phyloP scores from a whole-genome alignment of 805 yeast genomes.

The Metschnikowia amazonensis region DNA sequence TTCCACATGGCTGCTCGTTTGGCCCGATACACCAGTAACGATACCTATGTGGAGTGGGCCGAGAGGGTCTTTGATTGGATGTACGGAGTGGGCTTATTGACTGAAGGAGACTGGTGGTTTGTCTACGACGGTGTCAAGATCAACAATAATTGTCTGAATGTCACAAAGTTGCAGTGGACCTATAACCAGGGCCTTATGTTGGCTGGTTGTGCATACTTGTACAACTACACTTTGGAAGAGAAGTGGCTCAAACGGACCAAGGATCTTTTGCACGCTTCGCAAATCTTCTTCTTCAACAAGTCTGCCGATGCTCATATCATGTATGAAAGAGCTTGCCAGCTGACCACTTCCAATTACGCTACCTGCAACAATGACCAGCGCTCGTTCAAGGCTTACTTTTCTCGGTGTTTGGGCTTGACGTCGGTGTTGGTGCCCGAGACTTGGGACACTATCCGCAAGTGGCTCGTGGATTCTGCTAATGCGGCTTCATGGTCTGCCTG shows the following conservation, averaged over 20 bases:
- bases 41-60: slow-evolving; percentile 69
- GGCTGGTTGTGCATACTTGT: slow-evolving; percentile 77
- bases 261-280: slow-evolving; percentile 51
- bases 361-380: slow-evolving; percentile 85
- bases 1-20: slow-evolving; percentile 85
- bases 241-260: slow-evolving; percentile 64
- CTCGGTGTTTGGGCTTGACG: slow-evolving; percentile 72
- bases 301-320: slow-evolving; percentile 42
- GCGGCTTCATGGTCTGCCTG: slow-evolving; percentile 20
- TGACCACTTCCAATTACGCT: slow-evolving; percentile 20
- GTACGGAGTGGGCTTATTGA: slow-evolving; percentile 42
- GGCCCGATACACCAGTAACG: slow-evolving; percentile 77
- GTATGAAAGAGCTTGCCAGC: slow-evolving; percentile 85
- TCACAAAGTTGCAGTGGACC: slow-evolving; percentile 70
- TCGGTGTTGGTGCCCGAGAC: slow-evolving; percentile 67
- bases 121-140: slow-evolving; percentile 76
- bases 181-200: slow-evolving; percentile 80
- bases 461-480: slow-evolving; percentile 39
- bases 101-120: slow-evolving; percentile 42
- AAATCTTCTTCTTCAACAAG: slow-evolving; percentile 49
- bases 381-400: slow-evolving; percentile 82
- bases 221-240: slow-evolving; percentile 63
- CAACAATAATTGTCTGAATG: slow-evolving; percentile 55
- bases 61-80: slow-evolving; percentile 82
- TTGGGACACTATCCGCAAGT: slow-evolving; percentile 40